These are phyloP conservation scores for Colletotrichum orbiculare DNA, from an alignment of 2,329 filamentous ascomycete genomes.

Conservation along the genomic window DNA sequence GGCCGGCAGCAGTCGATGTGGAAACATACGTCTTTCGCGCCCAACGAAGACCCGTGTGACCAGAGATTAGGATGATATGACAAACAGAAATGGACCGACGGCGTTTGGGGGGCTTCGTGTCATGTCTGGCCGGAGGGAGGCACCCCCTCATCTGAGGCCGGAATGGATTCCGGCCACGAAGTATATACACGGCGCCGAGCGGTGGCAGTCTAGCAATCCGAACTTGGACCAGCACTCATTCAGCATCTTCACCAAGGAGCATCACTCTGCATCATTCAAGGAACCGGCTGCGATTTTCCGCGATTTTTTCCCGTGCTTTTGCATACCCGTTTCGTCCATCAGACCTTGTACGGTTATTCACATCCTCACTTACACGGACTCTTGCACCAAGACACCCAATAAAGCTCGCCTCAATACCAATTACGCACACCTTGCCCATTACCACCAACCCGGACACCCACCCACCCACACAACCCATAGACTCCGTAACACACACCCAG, in stretches of 20 bases:
- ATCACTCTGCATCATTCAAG: conserved; percentile 7
- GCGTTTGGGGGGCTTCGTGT: conserved; percentile 27
- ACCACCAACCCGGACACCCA: conserved; percentile 11
- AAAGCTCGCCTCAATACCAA: conserved; percentile 17
- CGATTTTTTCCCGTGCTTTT: conserved; percentile 24
- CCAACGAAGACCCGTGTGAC: conserved; percentile 25
- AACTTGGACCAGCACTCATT: conserved; percentile 33
- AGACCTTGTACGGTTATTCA: not conserved
- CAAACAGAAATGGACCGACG: conserved; percentile 37
- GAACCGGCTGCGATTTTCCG: conserved; percentile 14
- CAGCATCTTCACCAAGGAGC: conserved; percentile 28
- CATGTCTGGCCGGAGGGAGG: conserved; percentile 26
- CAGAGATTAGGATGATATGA: conserved; percentile 36
- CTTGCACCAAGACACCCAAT: not conserved
- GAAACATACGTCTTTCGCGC: conserved; percentile 9
- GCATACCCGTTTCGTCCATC: conserved; percentile 10
- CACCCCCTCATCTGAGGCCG: conserved; percentile 51
- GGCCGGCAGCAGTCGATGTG: not conserved
- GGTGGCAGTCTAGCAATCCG: conserved; percentile 24
- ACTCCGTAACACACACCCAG: conserved; percentile 13
- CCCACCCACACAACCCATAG: conserved; percentile 17
- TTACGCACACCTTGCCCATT: conserved; percentile 9
- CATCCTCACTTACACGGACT: conserved; percentile 20
- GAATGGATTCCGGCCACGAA: conserved; percentile 60
- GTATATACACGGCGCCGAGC: conserved; percentile 56